Conservation (phyloP, 306 rosid species). For the Prosopis cineraria region DNA sequence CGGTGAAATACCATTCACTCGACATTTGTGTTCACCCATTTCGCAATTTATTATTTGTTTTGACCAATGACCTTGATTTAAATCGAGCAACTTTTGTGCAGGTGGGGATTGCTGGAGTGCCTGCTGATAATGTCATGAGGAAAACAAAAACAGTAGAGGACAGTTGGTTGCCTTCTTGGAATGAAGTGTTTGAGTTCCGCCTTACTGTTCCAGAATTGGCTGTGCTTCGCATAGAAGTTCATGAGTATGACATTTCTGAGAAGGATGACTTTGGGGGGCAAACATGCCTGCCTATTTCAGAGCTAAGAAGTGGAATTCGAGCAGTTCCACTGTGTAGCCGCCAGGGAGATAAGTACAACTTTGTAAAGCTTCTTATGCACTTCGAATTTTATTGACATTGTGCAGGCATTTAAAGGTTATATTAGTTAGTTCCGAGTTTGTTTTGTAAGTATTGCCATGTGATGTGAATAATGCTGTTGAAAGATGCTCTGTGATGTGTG, state of each 20-base stretch:
- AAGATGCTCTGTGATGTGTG: conserved; percentile 29
- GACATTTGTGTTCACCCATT: neutral
- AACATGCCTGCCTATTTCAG: conserved; percentile 78
- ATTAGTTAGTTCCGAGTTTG: conserved; percentile 33
- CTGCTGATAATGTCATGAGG: conserved; percentile 71
- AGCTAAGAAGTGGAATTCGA: conserved; percentile 78
- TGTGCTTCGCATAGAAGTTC: conserved; percentile 89
- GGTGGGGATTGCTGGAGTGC: conserved; percentile 97
- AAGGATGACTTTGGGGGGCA: conserved; percentile 99
- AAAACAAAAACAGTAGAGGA: conserved; percentile 84
- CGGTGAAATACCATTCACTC: conserved; percentile 5
- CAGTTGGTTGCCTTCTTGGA: conserved; percentile 92
- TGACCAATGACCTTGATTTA: neutral
- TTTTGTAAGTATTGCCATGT: conserved; percentile 29
- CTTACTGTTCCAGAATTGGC: conserved; percentile 85
- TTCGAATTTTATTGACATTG: conserved; percentile 65
- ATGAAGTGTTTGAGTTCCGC: conserved; percentile 76
- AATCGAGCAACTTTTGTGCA: conserved; percentile 38
- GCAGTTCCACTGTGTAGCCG: conserved; percentile 62
- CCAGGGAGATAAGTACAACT: conserved; percentile 72
- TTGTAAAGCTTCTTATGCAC: conserved; percentile 90
- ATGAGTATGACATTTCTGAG: conserved; percentile 95
- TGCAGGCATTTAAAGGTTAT: conserved; percentile 29
- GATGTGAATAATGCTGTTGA: conserved; percentile 24
- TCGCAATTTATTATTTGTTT: neutral